Percentiles rank a stretch among this genome's conserved stretches.
Evolutionary conservation across 2,329 filamentous ascomycete species (phyloP).

Genomic region (Colletotrichum trifolii): DNA sequence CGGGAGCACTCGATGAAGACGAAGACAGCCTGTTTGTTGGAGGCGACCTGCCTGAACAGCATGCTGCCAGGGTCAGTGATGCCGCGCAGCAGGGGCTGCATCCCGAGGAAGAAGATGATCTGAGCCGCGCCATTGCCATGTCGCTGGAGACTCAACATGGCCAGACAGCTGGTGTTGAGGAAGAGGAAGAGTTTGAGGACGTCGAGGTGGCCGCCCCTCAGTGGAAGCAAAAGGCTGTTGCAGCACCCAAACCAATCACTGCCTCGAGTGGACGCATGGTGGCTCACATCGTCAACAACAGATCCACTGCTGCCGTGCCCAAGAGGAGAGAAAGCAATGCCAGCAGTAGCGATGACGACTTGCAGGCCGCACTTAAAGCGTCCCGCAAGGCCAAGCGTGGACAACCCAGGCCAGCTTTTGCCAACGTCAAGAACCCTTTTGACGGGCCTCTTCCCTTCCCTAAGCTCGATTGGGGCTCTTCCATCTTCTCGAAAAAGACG

Average conservation of each 20-base stretch:
- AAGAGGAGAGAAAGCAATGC: slow-evolving; percentile 60
- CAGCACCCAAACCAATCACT: slow-evolving; percentile 61
- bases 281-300: slow-evolving; percentile 79
- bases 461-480: slow-evolving; percentile 78
- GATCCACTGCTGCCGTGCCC: slow-evolving; percentile 71
- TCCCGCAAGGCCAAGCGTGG: slow-evolving; percentile 71
- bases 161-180: slow-evolving; percentile 47
- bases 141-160: slow-evolving; percentile 77
- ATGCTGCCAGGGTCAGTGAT: slow-evolving; percentile 23
- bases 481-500: slow-evolving; percentile 62
- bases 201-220: slow-evolving; percentile 56
- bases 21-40: slow-evolving; percentile 69
- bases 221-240: slow-evolving; percentile 67
- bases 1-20: slow-evolving; percentile 48
- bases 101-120: slow-evolving; percentile 66
- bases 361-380: slow-evolving; percentile 79
- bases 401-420: slow-evolving; percentile 50
- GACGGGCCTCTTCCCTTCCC: slow-evolving; percentile 91
- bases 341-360: slow-evolving; percentile 76
- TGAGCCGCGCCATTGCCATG: slow-evolving; percentile 84
- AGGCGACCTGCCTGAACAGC: slow-evolving; percentile 42
- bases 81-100: slow-evolving; percentile 49
- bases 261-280: slow-evolving; percentile 70
- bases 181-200: slow-evolving; percentile 62
- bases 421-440: slow-evolving; percentile 72